Evolutionary conservation across 1,284 basidiomycete species (phyloP), one percentile per base, ranked within the genome.

Genomic region (Austroboletus novae-zelandiae): DNA sequence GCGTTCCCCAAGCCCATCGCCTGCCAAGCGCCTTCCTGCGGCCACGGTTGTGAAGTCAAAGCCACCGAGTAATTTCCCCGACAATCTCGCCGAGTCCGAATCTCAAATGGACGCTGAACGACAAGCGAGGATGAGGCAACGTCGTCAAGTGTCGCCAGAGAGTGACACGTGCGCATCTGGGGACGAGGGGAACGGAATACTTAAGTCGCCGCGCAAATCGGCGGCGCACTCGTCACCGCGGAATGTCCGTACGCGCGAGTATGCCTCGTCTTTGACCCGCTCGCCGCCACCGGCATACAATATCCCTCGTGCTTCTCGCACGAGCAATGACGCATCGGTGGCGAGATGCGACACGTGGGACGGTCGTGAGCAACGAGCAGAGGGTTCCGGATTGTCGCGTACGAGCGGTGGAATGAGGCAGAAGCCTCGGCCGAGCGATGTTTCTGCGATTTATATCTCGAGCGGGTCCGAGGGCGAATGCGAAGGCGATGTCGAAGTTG

Each of bases 131-230:
- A 32, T 30, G 37, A 66, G 43, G 23, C 50, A 52, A 17, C 39
- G 29, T 15, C 32, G 11, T 17, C 40, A 18, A 5, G 27, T 5
- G 13, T 60, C 54, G 9, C 46, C 45, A 7, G 56, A 50, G 18
- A 8, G 4, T 6, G 53, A 60, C 23, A 23, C 40, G 11, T 27
- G 25, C 14, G 7, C 11, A 23, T 55, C 57, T n/a, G 47, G 42
- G 23, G 45, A 23, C 10, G 54, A 60, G 40, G 34, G 17, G 13
- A 27, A 53, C 3, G 35, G 36, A 0, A 20, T 52, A 17, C 55
- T 36, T 45, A 70, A 65, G 40, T 66, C 67, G 1, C 63, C 66
- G 11, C 64, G 66, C 25, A 66, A 66, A 40, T 67, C 59, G 2
- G 52, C 35, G 9, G 45, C 14, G 0, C 65, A 66, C 37, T 55